phyloP scores from a whole-genome alignment of 345 rosid species.

The Eutrema japonicum region DNA sequence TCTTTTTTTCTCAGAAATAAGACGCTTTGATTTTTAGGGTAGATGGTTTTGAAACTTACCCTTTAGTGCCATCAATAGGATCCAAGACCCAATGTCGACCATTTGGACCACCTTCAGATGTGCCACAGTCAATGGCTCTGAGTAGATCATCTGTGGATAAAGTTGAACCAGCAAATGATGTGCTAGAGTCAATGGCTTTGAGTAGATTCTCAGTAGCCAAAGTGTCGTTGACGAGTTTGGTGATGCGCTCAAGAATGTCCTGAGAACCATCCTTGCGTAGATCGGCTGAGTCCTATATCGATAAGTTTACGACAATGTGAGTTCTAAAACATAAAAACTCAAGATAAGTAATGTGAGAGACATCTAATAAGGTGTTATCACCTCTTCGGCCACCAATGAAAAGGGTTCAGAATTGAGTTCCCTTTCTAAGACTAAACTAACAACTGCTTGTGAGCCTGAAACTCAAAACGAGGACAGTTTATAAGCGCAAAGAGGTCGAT shows the following conservation, averaged over 20 bases:
- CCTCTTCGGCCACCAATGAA: constrained; percentile 97
- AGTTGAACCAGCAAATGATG: constrained; percentile 51
- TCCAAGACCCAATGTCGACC: constrained; percentile 99
- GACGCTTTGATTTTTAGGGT: too few species aligned
- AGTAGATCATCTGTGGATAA: constrained; percentile 73
- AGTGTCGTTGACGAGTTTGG: constrained; percentile 81
- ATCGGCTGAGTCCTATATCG: constrained; percentile 75
- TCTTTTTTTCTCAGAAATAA: too few species aligned
- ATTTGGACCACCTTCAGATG: constrained; percentile 84
- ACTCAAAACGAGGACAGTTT: constrained; percentile 11
- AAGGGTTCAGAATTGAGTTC: constrained; percentile 76
- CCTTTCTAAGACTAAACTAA: constrained; percentile 72
- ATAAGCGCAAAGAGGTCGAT: too few species aligned
- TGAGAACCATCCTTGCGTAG: constrained; percentile 64
- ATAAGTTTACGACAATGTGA: constrained; percentile 32
- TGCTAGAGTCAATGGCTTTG: constrained; percentile 66
- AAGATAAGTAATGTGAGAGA: constrained; percentile 8
- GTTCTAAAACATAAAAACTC: constrained; percentile 6
- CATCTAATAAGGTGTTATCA: constrained; percentile 32
- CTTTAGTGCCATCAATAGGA: constrained; percentile 99
- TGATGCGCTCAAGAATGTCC: constrained; percentile 72
- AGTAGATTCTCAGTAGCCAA: constrained; percentile 66
- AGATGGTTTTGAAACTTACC: constrained; percentile 52
- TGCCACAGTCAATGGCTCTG: constrained; percentile 74
- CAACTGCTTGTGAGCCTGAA: constrained; percentile 92